A percentile compares a stretch with the other conserved stretches of the same genome.
phyloP scores from a whole-genome alignment of 2,329 filamentous ascomycete genomes.

The Fusarium sp. region DNA sequence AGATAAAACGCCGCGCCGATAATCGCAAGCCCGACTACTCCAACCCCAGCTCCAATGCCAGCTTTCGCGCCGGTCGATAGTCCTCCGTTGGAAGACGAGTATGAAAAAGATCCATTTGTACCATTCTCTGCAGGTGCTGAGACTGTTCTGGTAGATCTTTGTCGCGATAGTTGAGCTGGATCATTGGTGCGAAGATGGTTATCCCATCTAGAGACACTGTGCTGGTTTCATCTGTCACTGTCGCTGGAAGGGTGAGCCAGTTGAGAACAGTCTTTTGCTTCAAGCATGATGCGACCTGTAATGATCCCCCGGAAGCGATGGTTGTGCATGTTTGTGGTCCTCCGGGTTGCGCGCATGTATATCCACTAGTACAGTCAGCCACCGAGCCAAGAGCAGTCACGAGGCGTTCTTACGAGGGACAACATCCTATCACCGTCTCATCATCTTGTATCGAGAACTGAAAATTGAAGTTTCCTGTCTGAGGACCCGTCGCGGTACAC shows the following conservation, averaged over 20 bases:
- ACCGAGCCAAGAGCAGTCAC: fast-evolving
- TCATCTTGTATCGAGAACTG: not conserved
- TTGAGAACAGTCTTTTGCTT: not conserved
- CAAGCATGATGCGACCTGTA: not conserved
- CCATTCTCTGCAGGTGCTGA: not conserved
- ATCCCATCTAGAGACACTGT: not conserved
- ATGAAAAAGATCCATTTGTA: not conserved
- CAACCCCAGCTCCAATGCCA: not conserved
- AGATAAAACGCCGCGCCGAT: not conserved
- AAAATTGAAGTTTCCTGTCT: not conserved
- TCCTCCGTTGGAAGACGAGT: not conserved
- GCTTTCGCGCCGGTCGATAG: not conserved
- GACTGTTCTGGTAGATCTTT: not conserved
- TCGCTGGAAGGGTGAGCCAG: not conserved
- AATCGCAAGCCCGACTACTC: not conserved
- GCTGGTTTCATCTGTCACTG: not conserved
- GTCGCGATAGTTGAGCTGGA: not conserved
- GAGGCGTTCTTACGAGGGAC: not conserved
- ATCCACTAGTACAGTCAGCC: not conserved
- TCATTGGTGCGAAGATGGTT: not conserved
- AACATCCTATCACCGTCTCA: not conserved
- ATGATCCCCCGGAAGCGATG: not conserved
- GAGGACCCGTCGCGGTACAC: not conserved
- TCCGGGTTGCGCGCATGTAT: not conserved
- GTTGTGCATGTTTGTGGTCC: not conserved